Conservation (phyloP, 2,329 filamentous ascomycete genomes). For the Grosmannia huntii region DNA sequence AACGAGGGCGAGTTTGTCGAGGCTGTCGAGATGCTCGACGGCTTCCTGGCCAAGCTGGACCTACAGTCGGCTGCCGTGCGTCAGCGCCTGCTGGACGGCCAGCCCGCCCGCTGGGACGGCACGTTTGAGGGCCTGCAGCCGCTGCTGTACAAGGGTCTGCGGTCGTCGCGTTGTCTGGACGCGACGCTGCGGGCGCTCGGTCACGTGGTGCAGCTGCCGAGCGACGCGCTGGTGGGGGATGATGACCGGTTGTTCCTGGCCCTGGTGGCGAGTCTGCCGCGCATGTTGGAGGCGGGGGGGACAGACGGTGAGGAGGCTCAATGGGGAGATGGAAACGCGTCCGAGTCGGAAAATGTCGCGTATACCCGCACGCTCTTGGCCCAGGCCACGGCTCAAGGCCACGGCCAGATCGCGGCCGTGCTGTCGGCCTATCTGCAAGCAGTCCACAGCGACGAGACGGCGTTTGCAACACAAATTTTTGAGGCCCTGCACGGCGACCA, state of each 20-base stretch:
- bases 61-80: conserved; percentile 58
- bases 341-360: too few relatives aligned
- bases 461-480: conserved; percentile 66
- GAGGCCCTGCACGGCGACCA: conserved; percentile 55
- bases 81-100: conserved; percentile 59
- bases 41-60: conserved; percentile 73
- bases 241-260: conserved; percentile 73
- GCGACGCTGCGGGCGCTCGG: conserved; percentile 67
- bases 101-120: conserved; percentile 75
- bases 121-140: conserved; percentile 75
- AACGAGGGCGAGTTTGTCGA: conserved; percentile 93
- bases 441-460: conserved; percentile 47
- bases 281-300: conserved; percentile 70
- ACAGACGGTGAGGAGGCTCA: too few relatives aligned
- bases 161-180: conserved; percentile 73
- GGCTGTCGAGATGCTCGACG: conserved; percentile 80
- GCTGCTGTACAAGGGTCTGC: conserved; percentile 80
- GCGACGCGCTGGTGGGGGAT: conserved; percentile 68
- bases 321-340: too few relatives aligned
- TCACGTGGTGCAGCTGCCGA: conserved; percentile 64
- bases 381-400: conserved; percentile 61
- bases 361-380: conserved; percentile 58
- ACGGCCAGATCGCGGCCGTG: conserved; percentile 52
- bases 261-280: conserved; percentile 81
- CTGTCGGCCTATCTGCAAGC: conserved; percentile 58